These are phyloP conservation scores for Cystobasidium tubakii DNA, from an alignment of 768 basidiomycete species.

Conservation along the genomic window DNA sequence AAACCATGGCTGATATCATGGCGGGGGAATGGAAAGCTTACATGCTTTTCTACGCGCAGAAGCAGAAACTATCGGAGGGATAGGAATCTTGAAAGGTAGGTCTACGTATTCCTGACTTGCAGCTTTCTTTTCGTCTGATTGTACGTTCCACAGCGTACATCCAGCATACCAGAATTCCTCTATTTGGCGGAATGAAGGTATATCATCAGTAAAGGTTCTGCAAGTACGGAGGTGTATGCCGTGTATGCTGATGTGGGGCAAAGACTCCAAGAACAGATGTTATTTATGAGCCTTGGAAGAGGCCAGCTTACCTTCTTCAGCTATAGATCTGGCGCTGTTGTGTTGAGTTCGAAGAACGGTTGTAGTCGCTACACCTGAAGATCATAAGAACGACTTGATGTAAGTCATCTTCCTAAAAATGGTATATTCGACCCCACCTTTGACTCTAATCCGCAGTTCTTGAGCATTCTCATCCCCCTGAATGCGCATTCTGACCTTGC, in stretches of 20 bases:
- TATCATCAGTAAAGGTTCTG: neutral
- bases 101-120: neutral
- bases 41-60: slow-evolving; percentile 6
- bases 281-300: too few species aligned
- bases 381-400: neutral
- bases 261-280: too few species aligned
- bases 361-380: slow-evolving; percentile 23
- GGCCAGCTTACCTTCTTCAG: slow-evolving; percentile 25
- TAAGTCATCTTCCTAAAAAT: neutral
- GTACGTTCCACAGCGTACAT: slow-evolving; percentile 1
- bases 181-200: neutral
- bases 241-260: too few species aligned
- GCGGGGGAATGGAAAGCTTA: neutral
- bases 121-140: neutral
- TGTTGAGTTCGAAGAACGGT: slow-evolving; percentile 9
- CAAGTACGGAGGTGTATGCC: too few species aligned
- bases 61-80: neutral
- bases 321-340: neutral
- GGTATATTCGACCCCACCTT: neutral
- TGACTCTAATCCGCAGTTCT: slow-evolving; percentile 25
- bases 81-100: slow-evolving; percentile 12
- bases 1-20: too few species aligned
- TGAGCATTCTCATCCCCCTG: slow-evolving; percentile 22
- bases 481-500: slow-evolving; percentile 1
- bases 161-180: slow-evolving; percentile 34